Conservation (phyloP, 2,329 filamentous ascomycete species). For the Bimuria novae-zelandiae region DNA sequence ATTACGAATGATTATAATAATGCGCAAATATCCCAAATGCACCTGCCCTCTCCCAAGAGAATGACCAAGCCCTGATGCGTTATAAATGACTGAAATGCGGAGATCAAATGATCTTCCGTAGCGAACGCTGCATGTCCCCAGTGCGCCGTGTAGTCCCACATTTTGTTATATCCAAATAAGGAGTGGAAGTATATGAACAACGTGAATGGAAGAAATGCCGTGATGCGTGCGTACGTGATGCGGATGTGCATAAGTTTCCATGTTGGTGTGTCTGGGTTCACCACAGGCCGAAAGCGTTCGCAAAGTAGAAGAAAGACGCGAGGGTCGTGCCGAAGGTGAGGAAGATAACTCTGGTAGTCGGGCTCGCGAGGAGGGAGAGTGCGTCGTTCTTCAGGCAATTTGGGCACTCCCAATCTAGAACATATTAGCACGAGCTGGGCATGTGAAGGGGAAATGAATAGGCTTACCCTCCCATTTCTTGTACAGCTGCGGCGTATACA, state of each 20-base stretch:
- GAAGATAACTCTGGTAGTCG: conserved; percentile 61
- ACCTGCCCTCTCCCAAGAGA: background rate
- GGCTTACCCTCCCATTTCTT: conserved; percentile 56
- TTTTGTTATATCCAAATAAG: conserved; percentile 16
- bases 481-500: conserved; percentile 63
- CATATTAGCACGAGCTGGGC: conserved; percentile 10
- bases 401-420: conserved; percentile 58
- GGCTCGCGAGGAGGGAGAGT: conserved; percentile 57
- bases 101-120: background rate
- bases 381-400: conserved; percentile 58
- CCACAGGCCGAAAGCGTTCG: conserved; percentile 50
- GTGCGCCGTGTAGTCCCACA: conserved; percentile 4
- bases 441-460: background rate
- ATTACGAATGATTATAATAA: conserved; percentile 11
- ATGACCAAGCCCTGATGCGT: conserved; percentile 12
- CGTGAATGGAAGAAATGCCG: conserved; percentile 19
- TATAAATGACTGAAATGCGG: background rate
- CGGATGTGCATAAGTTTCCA: background rate
- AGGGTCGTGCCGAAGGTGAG: conserved; percentile 62
- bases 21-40: conserved; percentile 11
- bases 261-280: conserved; percentile 18
- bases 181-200: conserved; percentile 22
- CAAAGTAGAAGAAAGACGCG: conserved; percentile 61
- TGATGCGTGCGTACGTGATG: conserved; percentile 18
- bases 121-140: conserved; percentile 6